Conservation (phyloP, 352 stramenopile species). For the Pythium guiyangense region DNA sequence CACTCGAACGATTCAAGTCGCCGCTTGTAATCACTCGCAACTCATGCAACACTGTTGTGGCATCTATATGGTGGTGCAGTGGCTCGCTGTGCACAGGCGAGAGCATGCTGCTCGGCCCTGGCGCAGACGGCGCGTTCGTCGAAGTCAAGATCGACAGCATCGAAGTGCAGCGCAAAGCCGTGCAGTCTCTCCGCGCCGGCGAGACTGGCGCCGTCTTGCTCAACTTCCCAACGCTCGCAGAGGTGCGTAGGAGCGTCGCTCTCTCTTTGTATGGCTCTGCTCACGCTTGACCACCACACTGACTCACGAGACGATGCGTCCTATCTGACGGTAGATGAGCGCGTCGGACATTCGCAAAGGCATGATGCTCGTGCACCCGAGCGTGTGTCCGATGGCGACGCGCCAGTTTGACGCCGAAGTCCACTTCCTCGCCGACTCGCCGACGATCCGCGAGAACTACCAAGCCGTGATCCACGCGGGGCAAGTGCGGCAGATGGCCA, state of each 20-base stretch:
- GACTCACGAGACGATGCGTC: no score
- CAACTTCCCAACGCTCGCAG: slow-evolving; percentile 21
- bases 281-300: no score
- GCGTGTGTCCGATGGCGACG: slow-evolving; percentile 11
- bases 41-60: neutral
- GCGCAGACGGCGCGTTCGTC: slow-evolving; percentile 51
- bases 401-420: slow-evolving; percentile 14
- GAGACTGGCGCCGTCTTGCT: slow-evolving; percentile 71
- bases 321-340: slow-evolving; percentile 2
- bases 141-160: slow-evolving; percentile 71
- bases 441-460: slow-evolving; percentile 62
- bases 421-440: slow-evolving; percentile 26
- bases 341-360: slow-evolving; percentile 36
- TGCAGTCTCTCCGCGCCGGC: slow-evolving; percentile 48
- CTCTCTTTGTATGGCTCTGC: no score
- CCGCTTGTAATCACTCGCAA: no score
- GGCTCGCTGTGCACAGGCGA: slow-evolving; percentile 63
- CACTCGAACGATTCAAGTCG: no score
- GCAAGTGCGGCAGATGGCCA: slow-evolving; percentile 77
- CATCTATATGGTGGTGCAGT: slow-evolving; percentile 11
- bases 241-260: slow-evolving; percentile 11
- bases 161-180: slow-evolving; percentile 71
- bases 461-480: slow-evolving; percentile 81
- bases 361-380: slow-evolving; percentile 15
- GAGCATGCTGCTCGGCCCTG: slow-evolving; percentile 61